Base-by-base conservation (phyloP, 2,329 filamentous ascomycete genomes). In the Albifimbria verrucaria region DNA sequence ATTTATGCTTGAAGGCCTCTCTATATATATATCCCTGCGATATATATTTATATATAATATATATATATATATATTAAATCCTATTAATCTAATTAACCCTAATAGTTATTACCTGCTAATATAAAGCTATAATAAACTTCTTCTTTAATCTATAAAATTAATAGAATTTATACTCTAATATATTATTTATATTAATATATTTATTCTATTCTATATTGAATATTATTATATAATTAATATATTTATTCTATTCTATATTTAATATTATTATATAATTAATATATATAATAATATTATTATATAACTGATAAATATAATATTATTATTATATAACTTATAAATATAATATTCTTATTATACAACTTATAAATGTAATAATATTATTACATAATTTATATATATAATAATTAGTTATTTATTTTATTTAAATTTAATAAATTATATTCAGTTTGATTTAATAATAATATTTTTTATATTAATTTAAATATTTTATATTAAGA, bases 241-340 rank as follows among this genome's bases (percentile, higher is more conserved):
- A n/a, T n/a, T n/a, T n/a, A n/a, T n/a, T n/a, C n/a, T 36, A 36
- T 10, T 36, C 28, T 36, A 9, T 36, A 36, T 36, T 36, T 36
- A 36, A 36, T 36, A 36, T 36, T n/a, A 10, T n/a, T 36, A 36
- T 36, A 36, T 36, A 36, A 36, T 36, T 43, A 11, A 43, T 9
- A 18, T 43, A 43, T 43, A 43, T 7, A 17, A 43, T 10, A 43
- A 9, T 18, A 17, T 17, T 43, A 43, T 10, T 43, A 10, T 43
- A 43, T 36, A n/a, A 45, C 25, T 25, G 20, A 44, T n/a, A 32
- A 44, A 49, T 42, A 7, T 22, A 43, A 43, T 22, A 47, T 46
- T 10, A 46, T 45, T 11, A 45, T 32, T 48, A 22, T 22, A 52
- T 36, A 52, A 7, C 21, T 48, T 48, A 39, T 52, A 45, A 48